Evolutionary conservation across 2,329 filamentous ascomycete genomes (phyloP).

Genomic region (Aspergillus cejpii): DNA sequence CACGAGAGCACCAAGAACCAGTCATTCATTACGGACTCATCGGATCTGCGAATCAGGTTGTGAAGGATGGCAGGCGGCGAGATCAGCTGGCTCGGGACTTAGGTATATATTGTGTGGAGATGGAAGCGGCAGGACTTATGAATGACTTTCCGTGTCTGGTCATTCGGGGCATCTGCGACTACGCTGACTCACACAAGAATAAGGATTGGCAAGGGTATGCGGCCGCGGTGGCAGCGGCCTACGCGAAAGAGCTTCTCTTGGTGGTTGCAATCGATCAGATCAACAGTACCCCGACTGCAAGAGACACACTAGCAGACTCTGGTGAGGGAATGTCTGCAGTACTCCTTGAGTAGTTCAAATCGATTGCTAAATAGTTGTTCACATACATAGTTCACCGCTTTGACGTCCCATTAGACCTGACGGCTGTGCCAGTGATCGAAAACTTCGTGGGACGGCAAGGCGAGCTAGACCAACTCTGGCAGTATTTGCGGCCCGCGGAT

Average conservation of each 20-base stretch:
- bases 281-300: background rate
- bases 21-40: background rate
- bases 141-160: constrained; percentile 12
- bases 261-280: background rate
- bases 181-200: constrained; percentile 16
- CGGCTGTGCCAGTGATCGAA: constrained; percentile 8
- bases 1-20: no score
- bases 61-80: background rate
- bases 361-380: background rate
- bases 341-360: background rate
- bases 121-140: constrained; percentile 1
- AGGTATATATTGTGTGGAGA: background rate
- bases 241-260: constrained; percentile 5
- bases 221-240: constrained; percentile 8
- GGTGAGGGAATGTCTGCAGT: background rate
- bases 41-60: background rate
- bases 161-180: constrained; percentile 18
- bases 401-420: constrained; percentile 10
- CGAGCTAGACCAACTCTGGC: constrained; percentile 13
- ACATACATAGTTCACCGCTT: constrained; percentile 1
- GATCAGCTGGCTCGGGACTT: background rate
- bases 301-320: background rate
- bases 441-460: constrained; percentile 13
- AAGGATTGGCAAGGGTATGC: constrained; percentile 9
- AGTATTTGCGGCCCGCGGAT: constrained; percentile 11